Conservation (phyloP, 164 flowering plant genomes). For the Liriodendron chinense region DNA sequence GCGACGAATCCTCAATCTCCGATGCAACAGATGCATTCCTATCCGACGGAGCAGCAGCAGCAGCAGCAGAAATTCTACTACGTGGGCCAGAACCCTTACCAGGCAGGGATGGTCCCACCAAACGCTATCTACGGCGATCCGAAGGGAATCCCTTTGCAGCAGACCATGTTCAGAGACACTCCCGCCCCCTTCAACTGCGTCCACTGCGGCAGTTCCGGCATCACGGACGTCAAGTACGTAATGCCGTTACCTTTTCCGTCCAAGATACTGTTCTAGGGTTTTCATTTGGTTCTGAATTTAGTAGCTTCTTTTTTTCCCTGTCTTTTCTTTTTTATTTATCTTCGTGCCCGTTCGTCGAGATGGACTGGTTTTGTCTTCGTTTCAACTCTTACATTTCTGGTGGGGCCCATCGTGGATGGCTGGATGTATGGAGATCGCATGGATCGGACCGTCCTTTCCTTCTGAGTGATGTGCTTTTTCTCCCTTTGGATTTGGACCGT, state of each 20-base stretch:
- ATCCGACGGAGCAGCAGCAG: neutral
- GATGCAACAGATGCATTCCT: neutral
- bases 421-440: neutral
- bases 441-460: neutral
- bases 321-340: neutral
- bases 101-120: constrained; percentile 66
- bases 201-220: constrained; percentile 55
- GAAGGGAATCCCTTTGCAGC: constrained; percentile 75
- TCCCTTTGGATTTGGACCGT: neutral
- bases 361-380: neutral
- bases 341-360: neutral
- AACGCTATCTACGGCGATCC: constrained; percentile 76
- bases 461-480: neutral
- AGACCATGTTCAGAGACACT: constrained; percentile 81
- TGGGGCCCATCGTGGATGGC: too few species aligned
- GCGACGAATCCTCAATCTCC: constrained; percentile 15
- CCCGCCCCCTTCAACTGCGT: constrained; percentile 85
- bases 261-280: neutral
- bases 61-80: constrained; percentile 27
- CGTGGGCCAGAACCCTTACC: constrained; percentile 53
- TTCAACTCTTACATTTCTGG: neutral
- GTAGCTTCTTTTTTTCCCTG: neutral
- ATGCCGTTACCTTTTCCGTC: neutral
- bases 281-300: neutral
- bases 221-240: constrained; percentile 61